Conservation (phyloP, 208 protist genomes). For the Trichomonas gallinae region DNA sequence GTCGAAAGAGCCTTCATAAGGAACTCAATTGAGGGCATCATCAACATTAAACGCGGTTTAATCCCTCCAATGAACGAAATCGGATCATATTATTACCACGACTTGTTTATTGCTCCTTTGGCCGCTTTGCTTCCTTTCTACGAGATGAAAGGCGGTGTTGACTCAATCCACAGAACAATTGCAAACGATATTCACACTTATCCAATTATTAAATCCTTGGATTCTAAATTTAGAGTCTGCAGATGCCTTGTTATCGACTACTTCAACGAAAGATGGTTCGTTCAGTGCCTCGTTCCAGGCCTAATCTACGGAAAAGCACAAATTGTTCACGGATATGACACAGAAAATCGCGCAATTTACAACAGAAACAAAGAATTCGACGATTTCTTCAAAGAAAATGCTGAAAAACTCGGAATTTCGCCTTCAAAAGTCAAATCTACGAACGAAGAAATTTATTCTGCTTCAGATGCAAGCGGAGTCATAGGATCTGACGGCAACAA, state of each 20-base stretch:
- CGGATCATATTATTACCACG: background rate
- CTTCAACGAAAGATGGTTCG: background rate
- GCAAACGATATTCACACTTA: background rate
- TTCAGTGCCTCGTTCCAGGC: background rate
- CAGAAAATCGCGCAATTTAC: background rate
- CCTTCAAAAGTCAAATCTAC: background rate
- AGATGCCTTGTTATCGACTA: background rate
- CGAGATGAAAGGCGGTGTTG: background rate
- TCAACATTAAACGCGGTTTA: background rate
- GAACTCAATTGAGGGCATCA: background rate
- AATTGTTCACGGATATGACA: background rate
- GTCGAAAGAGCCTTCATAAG: background rate
- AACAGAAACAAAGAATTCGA: background rate
- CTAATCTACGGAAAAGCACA: background rate
- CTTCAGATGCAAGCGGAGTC: background rate
- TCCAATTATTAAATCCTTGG: background rate
- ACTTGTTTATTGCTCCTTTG: background rate
- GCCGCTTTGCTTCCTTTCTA: background rate
- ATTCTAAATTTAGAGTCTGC: background rate
- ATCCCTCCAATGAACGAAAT: background rate
- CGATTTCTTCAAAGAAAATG: background rate
- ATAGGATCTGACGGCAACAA: background rate
- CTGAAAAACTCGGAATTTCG: background rate
- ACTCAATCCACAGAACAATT: background rate
- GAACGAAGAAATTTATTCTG: background rate